Evolutionary conservation across 768 basidiomycete genomes (phyloP).

Genomic region (Kockovaella imperatae): DNA sequence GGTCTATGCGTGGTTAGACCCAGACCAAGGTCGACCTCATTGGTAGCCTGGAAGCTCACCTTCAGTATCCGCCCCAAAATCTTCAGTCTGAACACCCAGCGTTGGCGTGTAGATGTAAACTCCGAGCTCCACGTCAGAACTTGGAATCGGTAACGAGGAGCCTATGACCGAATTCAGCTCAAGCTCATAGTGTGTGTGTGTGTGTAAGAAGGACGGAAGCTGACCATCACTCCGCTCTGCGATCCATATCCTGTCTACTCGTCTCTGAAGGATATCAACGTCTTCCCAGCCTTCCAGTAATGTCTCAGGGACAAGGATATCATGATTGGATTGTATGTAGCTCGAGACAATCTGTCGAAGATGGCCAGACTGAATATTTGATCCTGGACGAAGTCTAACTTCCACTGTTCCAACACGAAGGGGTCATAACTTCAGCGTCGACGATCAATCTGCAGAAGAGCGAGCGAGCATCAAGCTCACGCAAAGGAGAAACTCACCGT

Average conservation of each 20-base stretch:
- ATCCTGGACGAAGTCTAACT: no score
- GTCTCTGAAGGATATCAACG: conserved; percentile 59
- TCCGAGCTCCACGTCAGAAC: conserved; percentile 51
- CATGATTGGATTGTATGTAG: no score
- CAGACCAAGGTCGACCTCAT: no score
- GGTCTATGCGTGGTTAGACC: conserved; percentile 46
- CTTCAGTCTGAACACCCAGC: conserved; percentile 53
- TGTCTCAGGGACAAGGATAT: conserved; percentile 63
- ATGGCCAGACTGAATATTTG: no score
- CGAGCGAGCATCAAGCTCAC: no score
- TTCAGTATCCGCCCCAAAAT: conserved; percentile 52
- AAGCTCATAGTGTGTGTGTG: neutral
- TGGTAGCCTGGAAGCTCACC: conserved; percentile 14
- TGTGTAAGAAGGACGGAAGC: neutral
- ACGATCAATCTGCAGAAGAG: no score
- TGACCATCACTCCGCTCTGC: conserved; percentile 52
- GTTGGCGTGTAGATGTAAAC: conserved; percentile 87
- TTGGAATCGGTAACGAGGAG: no score
- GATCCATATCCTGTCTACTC: conserved; percentile 68
- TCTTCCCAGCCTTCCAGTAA: conserved; percentile 72
- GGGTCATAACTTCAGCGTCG: no score
- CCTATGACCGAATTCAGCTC: no score
- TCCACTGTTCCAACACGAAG: no score
- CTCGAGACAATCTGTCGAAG: no score
- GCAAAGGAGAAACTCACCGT: no score